Conservation (phyloP, 2,329 filamentous ascomycete species). For the Apiospora hydei region DNA sequence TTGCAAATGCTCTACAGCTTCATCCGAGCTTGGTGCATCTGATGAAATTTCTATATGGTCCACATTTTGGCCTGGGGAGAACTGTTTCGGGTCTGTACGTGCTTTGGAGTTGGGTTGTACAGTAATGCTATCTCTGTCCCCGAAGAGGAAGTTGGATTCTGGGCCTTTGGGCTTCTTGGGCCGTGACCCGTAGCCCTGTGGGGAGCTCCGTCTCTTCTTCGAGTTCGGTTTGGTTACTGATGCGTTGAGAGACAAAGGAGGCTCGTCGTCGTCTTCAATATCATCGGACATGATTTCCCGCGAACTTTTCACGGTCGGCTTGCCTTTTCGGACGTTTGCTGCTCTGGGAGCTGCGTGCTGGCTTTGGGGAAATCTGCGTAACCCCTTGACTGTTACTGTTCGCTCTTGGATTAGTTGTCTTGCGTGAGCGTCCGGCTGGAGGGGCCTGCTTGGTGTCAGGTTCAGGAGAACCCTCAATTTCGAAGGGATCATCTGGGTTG, state of each 20-base stretch:
- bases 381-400: not conserved
- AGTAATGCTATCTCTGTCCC: not conserved
- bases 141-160: too few species aligned
- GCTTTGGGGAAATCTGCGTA: not conserved
- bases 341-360: not conserved
- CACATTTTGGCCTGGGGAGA: not conserved
- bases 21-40: not conserved
- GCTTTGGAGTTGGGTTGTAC: not conserved
- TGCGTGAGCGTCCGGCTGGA: not conserved
- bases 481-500: not conserved
- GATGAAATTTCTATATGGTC: not conserved
- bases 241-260: not conserved
- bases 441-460: not conserved
- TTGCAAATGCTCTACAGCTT: not conserved
- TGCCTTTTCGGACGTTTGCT: not conserved
- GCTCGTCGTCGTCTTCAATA: not conserved
- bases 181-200: not conserved
- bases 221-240: not conserved
- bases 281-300: not conserved
- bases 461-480: not conserved
- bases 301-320: not conserved
- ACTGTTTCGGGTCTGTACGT: not conserved
- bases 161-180: too few species aligned
- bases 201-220: conserved; percentile 3
- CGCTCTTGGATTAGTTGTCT: not conserved